A percentile compares a stretch with the other conserved stretches of the same genome.
Evolutionary conservation across 331 rosid species (phyloP).

Genomic region (Ulmus americana): DNA sequence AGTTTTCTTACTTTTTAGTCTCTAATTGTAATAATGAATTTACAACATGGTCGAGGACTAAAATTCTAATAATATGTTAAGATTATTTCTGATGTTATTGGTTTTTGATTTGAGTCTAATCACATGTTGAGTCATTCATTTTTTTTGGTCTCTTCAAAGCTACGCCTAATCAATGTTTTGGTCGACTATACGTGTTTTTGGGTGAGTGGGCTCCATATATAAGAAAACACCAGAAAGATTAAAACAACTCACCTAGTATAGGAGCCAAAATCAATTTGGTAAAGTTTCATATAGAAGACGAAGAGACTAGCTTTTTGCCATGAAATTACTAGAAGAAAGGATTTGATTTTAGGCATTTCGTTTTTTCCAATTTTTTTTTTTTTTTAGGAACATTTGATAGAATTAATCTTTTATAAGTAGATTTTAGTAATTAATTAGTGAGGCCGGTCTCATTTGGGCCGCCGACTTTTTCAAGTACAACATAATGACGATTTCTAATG

Average conservation of each 20-base stretch:
- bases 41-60: not conserved
- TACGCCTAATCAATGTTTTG: not conserved
- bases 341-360: too few species aligned
- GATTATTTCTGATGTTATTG: not conserved
- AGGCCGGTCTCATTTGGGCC: too few species aligned
- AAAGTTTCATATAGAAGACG: not conserved
- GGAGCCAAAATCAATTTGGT: not conserved
- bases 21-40: not conserved
- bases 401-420: not conserved
- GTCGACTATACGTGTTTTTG: not conserved
- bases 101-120: not conserved
- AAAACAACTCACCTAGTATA: not conserved
- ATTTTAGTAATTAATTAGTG: not conserved
- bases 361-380: not conserved
- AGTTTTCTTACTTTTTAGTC: not conserved
- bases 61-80: not conserved
- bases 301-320: not conserved
- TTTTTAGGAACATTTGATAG: not conserved
- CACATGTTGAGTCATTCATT: not conserved
- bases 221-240: not conserved
- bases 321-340: constrained; percentile 1
- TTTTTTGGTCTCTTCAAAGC: not conserved
- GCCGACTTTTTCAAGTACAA: too few species aligned
- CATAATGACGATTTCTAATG: too few species aligned
- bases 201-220: not conserved